Evolutionary conservation across 345 rosid species (phyloP).

Genomic region (Eucalyptus regnans): DNA sequence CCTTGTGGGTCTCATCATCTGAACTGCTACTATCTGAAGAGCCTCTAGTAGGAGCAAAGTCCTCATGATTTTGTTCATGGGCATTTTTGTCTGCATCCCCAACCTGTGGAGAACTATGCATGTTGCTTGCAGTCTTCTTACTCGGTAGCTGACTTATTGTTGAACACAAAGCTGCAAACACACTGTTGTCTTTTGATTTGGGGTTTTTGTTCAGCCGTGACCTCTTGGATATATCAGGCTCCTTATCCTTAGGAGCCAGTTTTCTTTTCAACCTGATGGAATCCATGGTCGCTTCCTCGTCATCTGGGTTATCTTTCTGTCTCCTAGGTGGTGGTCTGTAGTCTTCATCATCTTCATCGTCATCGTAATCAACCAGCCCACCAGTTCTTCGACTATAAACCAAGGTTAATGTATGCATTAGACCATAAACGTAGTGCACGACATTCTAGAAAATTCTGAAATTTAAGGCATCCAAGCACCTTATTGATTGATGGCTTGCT

Average conservation of each 20-base stretch:
- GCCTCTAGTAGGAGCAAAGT: constrained; percentile 15
- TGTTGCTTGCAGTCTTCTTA: constrained; percentile 32
- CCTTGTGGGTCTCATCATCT: constrained; percentile 36
- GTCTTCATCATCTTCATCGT: constrained; percentile 96
- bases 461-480: constrained; percentile 28
- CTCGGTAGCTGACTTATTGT: constrained; percentile 74
- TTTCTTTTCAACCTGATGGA: constrained; percentile 59
- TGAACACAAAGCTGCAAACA: constrained; percentile 73
- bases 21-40: constrained; percentile 15
- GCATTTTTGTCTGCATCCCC: neutral
- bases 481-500: constrained; percentile 30
- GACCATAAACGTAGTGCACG: neutral
- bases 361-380: constrained; percentile 93
- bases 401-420: neutral
- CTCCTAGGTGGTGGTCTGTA: constrained; percentile 85
- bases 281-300: constrained; percentile 63
- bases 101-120: constrained; percentile 5
- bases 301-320: constrained; percentile 45
- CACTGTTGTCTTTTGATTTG: constrained; percentile 51
- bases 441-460: neutral
- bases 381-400: constrained; percentile 50
- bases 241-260: constrained; percentile 46
- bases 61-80: constrained; percentile 13
- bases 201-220: constrained; percentile 44
- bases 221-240: constrained; percentile 49